Conservation (phyloP, 768 basidiomycete species). For the Phaeotremella skinneri region DNA sequence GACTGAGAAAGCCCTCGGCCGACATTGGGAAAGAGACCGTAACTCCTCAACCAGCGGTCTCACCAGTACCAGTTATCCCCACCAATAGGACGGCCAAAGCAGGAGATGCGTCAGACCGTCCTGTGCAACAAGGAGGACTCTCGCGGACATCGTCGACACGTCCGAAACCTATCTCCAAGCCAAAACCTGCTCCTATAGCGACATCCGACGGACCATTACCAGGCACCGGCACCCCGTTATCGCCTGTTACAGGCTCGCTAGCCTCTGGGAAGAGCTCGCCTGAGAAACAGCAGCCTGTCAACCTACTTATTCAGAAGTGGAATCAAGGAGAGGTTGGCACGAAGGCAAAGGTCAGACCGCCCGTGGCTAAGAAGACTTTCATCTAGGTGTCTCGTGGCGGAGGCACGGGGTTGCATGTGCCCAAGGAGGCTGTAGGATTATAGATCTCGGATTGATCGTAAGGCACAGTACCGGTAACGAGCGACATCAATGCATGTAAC, state of each 20-base stretch:
- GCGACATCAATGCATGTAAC: conserved; percentile 1
- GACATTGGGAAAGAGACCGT: conserved; percentile 4
- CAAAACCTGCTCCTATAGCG: conserved; percentile 10
- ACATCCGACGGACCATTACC: background rate
- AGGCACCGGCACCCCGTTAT: background rate
- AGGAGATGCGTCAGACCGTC: conserved; percentile 17
- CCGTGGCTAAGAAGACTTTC: background rate
- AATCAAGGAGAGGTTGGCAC: conserved; percentile 36
- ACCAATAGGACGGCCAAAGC: conserved; percentile 7
- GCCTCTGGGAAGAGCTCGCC: conserved; percentile 25
- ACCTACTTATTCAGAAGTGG: conserved; percentile 47
- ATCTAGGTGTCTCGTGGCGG: background rate
- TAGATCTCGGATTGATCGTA: background rate
- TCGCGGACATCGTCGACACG: conserved; percentile 34
- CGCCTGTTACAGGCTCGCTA: background rate
- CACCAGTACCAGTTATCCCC: background rate
- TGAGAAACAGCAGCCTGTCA: conserved; percentile 45
- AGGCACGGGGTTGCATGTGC: background rate
- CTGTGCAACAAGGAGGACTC: conserved; percentile 16
- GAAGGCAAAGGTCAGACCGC: conserved; percentile 6
- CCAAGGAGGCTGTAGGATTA: background rate
- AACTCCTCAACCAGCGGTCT: background rate
- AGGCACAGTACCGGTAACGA: background rate
- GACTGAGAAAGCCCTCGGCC: conserved; percentile 23
- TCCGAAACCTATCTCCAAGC: conserved; percentile 35